phyloP scores from a whole-genome alignment of 1,139 yeast species.

The Magnusiomyces suaveolens region DNA sequence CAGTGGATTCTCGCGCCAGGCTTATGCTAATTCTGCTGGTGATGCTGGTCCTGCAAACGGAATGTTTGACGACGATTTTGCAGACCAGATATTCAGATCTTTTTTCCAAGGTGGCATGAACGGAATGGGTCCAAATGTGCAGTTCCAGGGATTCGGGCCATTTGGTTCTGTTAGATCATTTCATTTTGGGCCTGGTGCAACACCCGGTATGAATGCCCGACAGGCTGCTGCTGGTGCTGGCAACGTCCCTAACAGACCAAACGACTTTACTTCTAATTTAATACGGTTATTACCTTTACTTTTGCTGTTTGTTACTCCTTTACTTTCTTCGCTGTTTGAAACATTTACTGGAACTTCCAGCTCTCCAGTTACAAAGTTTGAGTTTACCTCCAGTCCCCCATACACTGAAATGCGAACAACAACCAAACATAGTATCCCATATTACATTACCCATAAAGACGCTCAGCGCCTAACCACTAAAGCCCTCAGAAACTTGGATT shows the following conservation, averaged over 20 bases:
- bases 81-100: constrained; percentile 63
- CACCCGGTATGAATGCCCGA: constrained; percentile 45
- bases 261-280: constrained; percentile 21
- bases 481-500: constrained; percentile 47
- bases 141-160: constrained; percentile 29
- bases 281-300: constrained; percentile 31
- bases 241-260: constrained; percentile 12
- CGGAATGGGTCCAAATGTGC: constrained; percentile 15
- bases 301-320: constrained; percentile 31
- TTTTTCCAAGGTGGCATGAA: constrained; percentile 58
- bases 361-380: constrained; percentile 38
- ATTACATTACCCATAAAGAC: constrained; percentile 49
- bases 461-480: constrained; percentile 37
- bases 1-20: constrained; percentile 19
- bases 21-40: constrained; percentile 24
- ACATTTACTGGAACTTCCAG: constrained; percentile 19
- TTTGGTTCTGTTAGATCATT: constrained; percentile 32
- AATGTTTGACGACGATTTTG: constrained; percentile 32
- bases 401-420: constrained; percentile 45
- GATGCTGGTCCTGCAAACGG: constrained; percentile 23
- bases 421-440: constrained; percentile 55
- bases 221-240: constrained; percentile 15
- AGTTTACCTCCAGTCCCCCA: constrained; percentile 38
- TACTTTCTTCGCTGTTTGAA: constrained; percentile 30
- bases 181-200: constrained; percentile 43